These are phyloP conservation scores for Lactifluus piperatus DNA, from an alignment of 768 basidiomycete species.

Conservation along the genomic window DNA sequence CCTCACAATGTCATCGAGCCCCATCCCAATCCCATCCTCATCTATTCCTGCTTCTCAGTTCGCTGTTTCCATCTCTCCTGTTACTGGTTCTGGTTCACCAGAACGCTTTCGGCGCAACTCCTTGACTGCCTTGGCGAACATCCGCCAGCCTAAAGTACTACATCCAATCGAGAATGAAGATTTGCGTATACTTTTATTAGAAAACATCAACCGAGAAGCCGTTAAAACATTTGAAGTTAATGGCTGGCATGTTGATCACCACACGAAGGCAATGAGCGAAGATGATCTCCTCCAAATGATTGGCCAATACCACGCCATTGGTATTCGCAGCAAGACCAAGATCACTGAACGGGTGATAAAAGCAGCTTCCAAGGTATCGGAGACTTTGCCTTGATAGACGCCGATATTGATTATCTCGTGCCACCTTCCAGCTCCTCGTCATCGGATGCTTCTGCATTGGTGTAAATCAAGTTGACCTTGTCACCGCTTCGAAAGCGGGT, in stretches of 20 bases:
- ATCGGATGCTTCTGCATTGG: constrained; percentile 99
- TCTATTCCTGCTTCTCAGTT: constrained; percentile 26
- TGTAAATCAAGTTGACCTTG: constrained; percentile 93
- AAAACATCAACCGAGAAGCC: constrained; percentile 92
- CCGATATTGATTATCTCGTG: background rate
- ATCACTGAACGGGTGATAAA: constrained; percentile 86
- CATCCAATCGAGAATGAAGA: constrained; percentile 79
- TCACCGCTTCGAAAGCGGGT: constrained; percentile 73
- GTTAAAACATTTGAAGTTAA: constrained; percentile 69
- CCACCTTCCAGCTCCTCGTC: constrained; percentile 61
- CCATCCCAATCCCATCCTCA: constrained; percentile 38
- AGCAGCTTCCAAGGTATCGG: constrained; percentile 67
- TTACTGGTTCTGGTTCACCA: constrained; percentile 30
- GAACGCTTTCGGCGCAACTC: constrained; percentile 24
- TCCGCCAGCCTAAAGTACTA: constrained; percentile 59
- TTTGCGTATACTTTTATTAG: constrained; percentile 76
- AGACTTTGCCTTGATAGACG: background rate
- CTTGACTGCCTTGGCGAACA: constrained; percentile 19
- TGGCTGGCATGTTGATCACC: constrained; percentile 90
- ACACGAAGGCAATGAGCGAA: constrained; percentile 79
- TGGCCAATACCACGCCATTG: constrained; percentile 83
- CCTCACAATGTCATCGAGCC: constrained; percentile 35
- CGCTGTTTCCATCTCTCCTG: constrained; percentile 49
- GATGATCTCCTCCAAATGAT: constrained; percentile 85
- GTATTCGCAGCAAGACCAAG: constrained; percentile 96